Evolutionary conservation across 176 grass and related monocot species (phyloP), one percentile per base, ranked within the genome.

Genomic region (Dactylis glomerata): DNA sequence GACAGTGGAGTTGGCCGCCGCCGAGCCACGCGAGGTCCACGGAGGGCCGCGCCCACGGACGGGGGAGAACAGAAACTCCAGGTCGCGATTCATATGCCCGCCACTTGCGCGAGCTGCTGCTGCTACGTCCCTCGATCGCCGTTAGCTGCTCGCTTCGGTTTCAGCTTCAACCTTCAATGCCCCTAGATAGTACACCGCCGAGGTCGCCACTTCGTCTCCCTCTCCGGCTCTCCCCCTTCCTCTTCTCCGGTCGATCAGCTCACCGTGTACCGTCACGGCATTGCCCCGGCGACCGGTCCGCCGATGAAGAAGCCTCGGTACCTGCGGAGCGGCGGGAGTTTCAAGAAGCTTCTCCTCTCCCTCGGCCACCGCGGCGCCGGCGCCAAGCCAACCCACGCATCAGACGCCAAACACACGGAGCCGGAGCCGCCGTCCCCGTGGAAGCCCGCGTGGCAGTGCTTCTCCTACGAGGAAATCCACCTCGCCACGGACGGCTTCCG

Each of bases 381-480:
- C 44, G 10, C 59, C 31, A 90, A 86, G 5, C 62, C 13, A 5
- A 17, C 1, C 16, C 4, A 1, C 20, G 57, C 17, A 4, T 8
- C 45, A 7, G 42, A 51, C 1, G 20, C 13, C 2, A 17, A 33
- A 2, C 51, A 69, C 2, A 20, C 61, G 3, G 12, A 4, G 0
- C 28, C 54, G 16, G 47, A 50, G 33, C 49, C 11, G 55, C n/a
- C 9, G 56, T 55, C 78, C 2, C 75, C 87, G n/a, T 83, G 64
- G 19, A 73, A 36, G 64, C 83, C 92, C 0, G 58, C 89, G 47
- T 94, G 92, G 94, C 87, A 81, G 59, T 97, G 94, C 78, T 97
- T 89, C 88, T 92, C 90, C 8, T 92, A 89, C 76, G 90, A 94
- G 6, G 94, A 94, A 62, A 85, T 97, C 38, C 55, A 77, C 76